These are phyloP conservation scores for Pichia manshurica DNA, from an alignment of 805 yeast genomes.

Conservation along the genomic window DNA sequence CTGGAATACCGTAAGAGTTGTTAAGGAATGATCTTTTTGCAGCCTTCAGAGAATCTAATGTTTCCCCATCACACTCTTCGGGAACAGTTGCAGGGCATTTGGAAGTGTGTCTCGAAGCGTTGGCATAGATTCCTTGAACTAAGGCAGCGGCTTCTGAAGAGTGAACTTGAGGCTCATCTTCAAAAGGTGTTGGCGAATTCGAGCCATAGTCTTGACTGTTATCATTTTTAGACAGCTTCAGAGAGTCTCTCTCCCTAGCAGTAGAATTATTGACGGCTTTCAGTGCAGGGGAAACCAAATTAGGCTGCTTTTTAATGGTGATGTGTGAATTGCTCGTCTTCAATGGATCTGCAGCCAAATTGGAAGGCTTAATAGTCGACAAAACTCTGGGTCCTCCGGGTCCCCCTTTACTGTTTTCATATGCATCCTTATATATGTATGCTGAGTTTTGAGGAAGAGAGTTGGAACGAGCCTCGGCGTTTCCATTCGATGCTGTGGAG, in stretches of 20 bases:
- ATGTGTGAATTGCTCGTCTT: conserved; percentile 61
- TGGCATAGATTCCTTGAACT: conserved; percentile 31
- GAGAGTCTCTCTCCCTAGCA: not conserved
- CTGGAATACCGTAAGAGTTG: conserved; percentile 15
- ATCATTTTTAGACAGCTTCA: not conserved
- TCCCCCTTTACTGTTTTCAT: conserved; percentile 17
- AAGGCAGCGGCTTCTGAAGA: conserved; percentile 41
- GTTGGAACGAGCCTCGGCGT: conserved; percentile 5
- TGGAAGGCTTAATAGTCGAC: conserved; percentile 46
- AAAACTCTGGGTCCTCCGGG: conserved; percentile 5
- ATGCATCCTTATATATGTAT: conserved; percentile 10
- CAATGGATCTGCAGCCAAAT: conserved; percentile 66
- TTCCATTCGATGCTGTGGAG: conserved; percentile 10
- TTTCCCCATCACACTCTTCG: conserved; percentile 7
- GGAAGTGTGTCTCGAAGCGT: conserved; percentile 19
- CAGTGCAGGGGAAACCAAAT: conserved; percentile 9
- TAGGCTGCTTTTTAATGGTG: conserved; percentile 58
- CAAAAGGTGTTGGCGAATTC: not conserved
- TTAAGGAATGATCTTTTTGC: conserved; percentile 8
- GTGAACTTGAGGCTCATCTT: conserved; percentile 30
- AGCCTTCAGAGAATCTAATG: not conserved
- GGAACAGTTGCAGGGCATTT: not conserved
- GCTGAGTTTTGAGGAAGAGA: conserved; percentile 3
- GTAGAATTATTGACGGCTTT: not conserved
- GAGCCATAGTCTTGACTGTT: not conserved